Percentiles rank a stretch among this genome's conserved stretches.
phyloP scores from a whole-genome alignment of 2,329 filamentous ascomycete species.

The Incumbomyces delicatus region DNA sequence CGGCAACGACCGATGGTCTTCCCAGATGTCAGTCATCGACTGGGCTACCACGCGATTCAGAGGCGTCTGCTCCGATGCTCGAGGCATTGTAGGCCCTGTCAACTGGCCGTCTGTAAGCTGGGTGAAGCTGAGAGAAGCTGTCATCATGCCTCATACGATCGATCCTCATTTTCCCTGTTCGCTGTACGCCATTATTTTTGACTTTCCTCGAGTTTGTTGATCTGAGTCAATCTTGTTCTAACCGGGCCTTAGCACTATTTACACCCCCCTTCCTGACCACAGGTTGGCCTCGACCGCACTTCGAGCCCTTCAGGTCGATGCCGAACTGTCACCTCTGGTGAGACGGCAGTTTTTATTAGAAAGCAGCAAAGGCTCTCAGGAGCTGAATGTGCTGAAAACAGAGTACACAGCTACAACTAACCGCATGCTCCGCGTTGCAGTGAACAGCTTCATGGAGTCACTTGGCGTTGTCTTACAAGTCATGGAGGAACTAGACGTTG shows the following conservation, averaged over 20 bases:
- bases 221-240: constrained; percentile 4
- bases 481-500: constrained; percentile 81
- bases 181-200: constrained; percentile 40
- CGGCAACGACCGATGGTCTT: not conserved
- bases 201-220: not conserved
- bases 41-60: not conserved
- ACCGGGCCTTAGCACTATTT: constrained; percentile 49
- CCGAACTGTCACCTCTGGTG: constrained; percentile 79
- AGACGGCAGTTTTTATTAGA: constrained; percentile 57
- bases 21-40: constrained; percentile 5
- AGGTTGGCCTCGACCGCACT: constrained; percentile 70
- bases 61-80: not conserved
- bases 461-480: constrained; percentile 74
- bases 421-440: constrained; percentile 88
- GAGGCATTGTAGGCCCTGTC: not conserved
- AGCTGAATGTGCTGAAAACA: constrained; percentile 53
- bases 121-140: no score
- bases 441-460: constrained; percentile 94
- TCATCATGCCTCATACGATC: constrained; percentile 23
- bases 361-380: constrained; percentile 23
- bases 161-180: constrained; percentile 50
- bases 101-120: not conserved
- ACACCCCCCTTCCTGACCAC: constrained; percentile 69
- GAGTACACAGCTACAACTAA: constrained; percentile 85
- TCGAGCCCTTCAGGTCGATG: constrained; percentile 69